Percentiles rank a stretch among this genome's conserved stretches.
These are phyloP conservation scores for Graphiopsis chlorocephala DNA, from an alignment of 2,329 filamentous ascomycete genomes.

Conservation along the genomic window DNA sequence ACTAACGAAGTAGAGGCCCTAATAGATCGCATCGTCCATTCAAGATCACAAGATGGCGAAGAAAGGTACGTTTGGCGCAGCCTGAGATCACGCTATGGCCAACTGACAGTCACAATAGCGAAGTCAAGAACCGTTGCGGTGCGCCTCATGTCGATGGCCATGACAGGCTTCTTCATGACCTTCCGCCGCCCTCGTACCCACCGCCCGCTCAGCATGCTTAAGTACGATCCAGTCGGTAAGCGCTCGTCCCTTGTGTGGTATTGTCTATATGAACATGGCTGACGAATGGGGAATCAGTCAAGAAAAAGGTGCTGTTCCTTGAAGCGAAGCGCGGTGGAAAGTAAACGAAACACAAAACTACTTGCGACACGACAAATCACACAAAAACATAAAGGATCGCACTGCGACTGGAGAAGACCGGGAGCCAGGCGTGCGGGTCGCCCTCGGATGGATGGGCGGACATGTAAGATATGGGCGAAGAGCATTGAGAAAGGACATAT, in stretches of 20 bases:
- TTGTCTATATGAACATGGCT: neutral
- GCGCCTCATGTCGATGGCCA: slow-evolving; percentile 94
- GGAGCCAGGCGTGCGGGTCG: neutral
- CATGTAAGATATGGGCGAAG: slow-evolving; percentile 4
- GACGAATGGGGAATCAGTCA: slow-evolving; percentile 55
- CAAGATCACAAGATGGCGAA: slow-evolving; percentile 25
- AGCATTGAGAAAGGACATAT: neutral
- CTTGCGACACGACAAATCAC: neutral
- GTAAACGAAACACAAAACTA: slow-evolving; percentile 9
- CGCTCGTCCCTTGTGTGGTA: slow-evolving; percentile 14
- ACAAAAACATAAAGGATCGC: neutral
- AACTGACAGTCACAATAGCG: slow-evolving; percentile 47
- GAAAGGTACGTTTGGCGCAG: slow-evolving; percentile 28
- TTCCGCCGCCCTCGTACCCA: slow-evolving; percentile 77
- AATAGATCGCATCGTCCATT: slow-evolving; percentile 3
- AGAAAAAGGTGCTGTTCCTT: slow-evolving; percentile 92
- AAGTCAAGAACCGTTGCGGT: slow-evolving; percentile 93
- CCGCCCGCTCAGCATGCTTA: slow-evolving; percentile 90
- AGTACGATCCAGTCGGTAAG: slow-evolving; percentile 95
- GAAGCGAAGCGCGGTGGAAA: slow-evolving; percentile 78
- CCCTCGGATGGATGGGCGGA: neutral
- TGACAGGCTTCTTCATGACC: slow-evolving; percentile 90
- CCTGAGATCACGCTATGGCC: neutral
- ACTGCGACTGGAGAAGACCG: neutral
- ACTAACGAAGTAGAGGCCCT: neutral